Evolutionary conservation across 345 rosid genomes (phyloP).

Genomic region (Syzygium grande): DNA sequence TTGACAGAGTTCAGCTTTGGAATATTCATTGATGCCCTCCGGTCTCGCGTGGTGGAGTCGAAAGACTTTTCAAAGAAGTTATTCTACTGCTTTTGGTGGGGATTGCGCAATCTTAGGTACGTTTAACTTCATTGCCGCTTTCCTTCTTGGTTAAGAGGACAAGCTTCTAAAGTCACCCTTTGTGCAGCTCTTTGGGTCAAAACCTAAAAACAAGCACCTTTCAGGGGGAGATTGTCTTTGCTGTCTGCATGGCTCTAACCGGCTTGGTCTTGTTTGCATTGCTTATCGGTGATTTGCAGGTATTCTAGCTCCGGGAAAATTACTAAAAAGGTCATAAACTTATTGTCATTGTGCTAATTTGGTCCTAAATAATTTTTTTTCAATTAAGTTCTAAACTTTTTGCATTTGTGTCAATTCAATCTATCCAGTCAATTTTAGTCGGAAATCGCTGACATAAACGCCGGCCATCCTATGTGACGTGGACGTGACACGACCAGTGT

Average conservation of each 20-base stretch:
- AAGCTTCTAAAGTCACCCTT: background rate
- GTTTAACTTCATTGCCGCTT: background rate
- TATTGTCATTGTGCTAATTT: too few species aligned
- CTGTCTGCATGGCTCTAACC: slow-evolving; percentile 23
- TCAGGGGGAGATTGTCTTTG: slow-evolving; percentile 38
- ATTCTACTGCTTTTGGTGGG: slow-evolving; percentile 96
- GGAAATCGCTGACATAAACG: too few species aligned
- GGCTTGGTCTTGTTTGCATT: slow-evolving; percentile 52
- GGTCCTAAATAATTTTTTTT: too few species aligned
- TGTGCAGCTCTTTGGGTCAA: slow-evolving; percentile 47
- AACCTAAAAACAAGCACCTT: slow-evolving; percentile 43
- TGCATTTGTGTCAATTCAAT: too few species aligned
- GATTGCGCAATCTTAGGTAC: slow-evolving; percentile 78
- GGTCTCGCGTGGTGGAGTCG: slow-evolving; percentile 33
- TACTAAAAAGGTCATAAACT: too few species aligned
- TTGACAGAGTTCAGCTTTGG: slow-evolving; percentile 54
- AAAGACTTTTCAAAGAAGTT: slow-evolving; percentile 46
- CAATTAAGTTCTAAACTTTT: too few species aligned
- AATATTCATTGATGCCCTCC: slow-evolving; percentile 56
- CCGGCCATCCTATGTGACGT: too few species aligned
- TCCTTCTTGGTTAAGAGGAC: background rate
- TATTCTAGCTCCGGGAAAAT: background rate
- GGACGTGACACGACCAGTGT: too few species aligned
- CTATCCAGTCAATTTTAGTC: too few species aligned
- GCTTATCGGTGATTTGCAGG: slow-evolving; percentile 66